Conservation (phyloP, 495 filamentous ascomycete species). For the Podospora sp. region DNA sequence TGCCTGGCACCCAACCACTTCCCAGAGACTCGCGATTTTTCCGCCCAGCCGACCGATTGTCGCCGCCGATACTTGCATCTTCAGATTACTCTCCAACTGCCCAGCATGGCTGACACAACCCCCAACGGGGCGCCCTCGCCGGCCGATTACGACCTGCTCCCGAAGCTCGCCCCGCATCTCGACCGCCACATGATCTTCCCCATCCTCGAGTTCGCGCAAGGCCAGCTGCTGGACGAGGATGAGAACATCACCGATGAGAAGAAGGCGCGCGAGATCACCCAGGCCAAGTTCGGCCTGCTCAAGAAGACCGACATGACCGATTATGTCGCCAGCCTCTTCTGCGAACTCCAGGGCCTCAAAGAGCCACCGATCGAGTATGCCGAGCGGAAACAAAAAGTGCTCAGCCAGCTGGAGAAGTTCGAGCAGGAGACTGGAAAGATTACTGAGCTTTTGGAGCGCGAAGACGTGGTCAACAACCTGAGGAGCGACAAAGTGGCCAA, state of each 20-base stretch:
- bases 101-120: slow-evolving; percentile 40
- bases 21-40: slow-evolving; percentile 7
- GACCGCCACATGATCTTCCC: slow-evolving; percentile 96
- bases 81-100: background rate
- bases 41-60: background rate
- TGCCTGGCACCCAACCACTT: slow-evolving; percentile 5
- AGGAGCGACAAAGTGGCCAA: slow-evolving; percentile 96
- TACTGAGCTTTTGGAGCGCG: slow-evolving; percentile 76
- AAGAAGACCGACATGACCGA: slow-evolving; percentile 98
- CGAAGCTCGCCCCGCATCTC: slow-evolving; percentile 86
- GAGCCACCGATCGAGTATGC: slow-evolving; percentile 81
- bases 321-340: slow-evolving; percentile 87
- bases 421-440: slow-evolving; percentile 86
- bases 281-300: slow-evolving; percentile 86
- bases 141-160: slow-evolving; percentile 74
- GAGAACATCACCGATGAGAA: slow-evolving; percentile 57
- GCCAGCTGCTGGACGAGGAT: slow-evolving; percentile 57
- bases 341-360: slow-evolving; percentile 78
- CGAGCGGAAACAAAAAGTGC: slow-evolving; percentile 84
- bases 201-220: slow-evolving; percentile 77
- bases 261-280: slow-evolving; percentile 67
- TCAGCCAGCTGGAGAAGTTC: slow-evolving; percentile 75
- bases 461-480: slow-evolving; percentile 84
- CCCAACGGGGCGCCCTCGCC: slow-evolving; percentile 58
- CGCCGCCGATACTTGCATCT: background rate